Conservation (phyloP, 179 eudicot genomes). For the Silene coronaria region DNA sequence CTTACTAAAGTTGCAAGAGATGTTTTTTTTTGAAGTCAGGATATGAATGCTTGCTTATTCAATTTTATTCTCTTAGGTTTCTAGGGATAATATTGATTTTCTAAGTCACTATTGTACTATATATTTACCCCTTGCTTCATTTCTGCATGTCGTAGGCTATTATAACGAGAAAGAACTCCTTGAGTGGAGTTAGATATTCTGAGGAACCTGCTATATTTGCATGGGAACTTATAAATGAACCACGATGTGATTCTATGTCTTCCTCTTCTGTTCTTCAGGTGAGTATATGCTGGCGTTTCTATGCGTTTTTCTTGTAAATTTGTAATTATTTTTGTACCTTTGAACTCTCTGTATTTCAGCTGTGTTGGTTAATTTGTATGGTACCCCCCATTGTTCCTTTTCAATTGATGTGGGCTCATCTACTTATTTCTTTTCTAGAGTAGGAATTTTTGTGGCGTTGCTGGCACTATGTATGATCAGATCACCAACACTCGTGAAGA, state of each 20-base stretch:
- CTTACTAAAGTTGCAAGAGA: background rate
- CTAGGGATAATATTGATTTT: background rate
- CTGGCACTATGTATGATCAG: background rate
- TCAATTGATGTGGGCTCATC: background rate
- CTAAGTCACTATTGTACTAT: background rate
- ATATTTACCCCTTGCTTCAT: constrained; percentile 8
- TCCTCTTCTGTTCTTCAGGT: constrained; percentile 49
- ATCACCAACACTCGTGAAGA: background rate
- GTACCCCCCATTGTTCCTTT: background rate
- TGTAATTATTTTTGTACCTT: no score
- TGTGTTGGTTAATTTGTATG: background rate
- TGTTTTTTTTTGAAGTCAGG: background rate
- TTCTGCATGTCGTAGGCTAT: constrained; percentile 34
- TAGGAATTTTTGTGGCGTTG: background rate
- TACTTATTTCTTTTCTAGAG: no score
- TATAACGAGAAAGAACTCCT: constrained; percentile 45
- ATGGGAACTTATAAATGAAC: constrained; percentile 67
- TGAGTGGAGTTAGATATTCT: constrained; percentile 43
- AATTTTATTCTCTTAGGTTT: background rate
- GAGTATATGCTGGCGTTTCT: constrained; percentile 10
- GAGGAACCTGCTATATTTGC: constrained; percentile 66
- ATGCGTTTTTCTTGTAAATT: background rate
- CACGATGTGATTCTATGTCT: constrained; percentile 45
- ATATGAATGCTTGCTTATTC: background rate
- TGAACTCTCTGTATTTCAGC: background rate